These are phyloP conservation scores for Gardenia jasminoides DNA, from an alignment of 257 asterid genomes.

Conservation along the genomic window DNA sequence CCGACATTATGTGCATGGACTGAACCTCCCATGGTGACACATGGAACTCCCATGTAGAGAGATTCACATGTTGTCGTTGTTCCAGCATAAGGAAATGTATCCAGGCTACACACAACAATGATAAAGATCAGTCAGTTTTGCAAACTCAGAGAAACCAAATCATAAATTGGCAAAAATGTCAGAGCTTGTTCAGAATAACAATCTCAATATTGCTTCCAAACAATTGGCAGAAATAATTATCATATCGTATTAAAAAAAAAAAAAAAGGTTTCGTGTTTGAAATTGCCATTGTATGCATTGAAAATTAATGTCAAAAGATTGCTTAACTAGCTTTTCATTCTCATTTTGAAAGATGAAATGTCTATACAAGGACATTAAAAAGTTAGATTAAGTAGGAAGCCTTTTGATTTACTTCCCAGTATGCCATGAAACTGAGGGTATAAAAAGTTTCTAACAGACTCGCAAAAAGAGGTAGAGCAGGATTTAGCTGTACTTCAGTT, in stretches of 20 bases:
- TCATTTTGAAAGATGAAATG: neutral
- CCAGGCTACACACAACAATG: slow-evolving; percentile 59
- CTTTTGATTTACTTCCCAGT: neutral
- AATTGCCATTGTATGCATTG: neutral
- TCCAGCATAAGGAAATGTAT: slow-evolving; percentile 98
- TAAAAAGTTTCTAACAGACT: neutral
- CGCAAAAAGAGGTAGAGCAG: neutral
- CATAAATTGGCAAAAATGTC: too few species aligned
- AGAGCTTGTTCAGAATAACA: neutral
- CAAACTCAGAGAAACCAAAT: neutral
- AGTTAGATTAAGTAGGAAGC: neutral
- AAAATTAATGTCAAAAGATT: neutral
- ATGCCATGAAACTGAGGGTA: neutral
- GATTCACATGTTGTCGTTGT: slow-evolving; percentile 99
- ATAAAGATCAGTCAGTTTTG: slow-evolving; percentile 7
- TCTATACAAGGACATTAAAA: neutral
- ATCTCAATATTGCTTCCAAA: neutral
- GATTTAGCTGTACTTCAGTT: neutral
- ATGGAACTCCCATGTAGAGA: slow-evolving; percentile 97
- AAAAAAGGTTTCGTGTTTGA: neutral
- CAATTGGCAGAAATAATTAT: neutral
- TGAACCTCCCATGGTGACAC: slow-evolving; percentile 91
- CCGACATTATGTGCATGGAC: slow-evolving; percentile 99
- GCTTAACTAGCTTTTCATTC: neutral
- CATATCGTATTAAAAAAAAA: neutral